These are phyloP conservation scores for Dioscorea dumetorum DNA, from an alignment of 106 monocot species.

Conservation along the genomic window DNA sequence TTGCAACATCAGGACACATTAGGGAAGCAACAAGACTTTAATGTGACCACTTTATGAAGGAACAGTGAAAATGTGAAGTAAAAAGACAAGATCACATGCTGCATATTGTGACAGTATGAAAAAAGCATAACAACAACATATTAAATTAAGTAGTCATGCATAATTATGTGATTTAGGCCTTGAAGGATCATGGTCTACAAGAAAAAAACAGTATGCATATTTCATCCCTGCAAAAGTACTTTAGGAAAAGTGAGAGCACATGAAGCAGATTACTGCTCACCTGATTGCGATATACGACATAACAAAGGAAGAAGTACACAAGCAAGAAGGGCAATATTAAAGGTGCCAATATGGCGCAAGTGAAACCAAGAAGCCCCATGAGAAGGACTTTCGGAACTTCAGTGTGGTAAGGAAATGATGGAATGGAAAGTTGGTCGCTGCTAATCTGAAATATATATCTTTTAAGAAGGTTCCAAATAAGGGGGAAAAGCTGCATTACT, in stretches of 20 bases:
- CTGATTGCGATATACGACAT: conserved; percentile 94
- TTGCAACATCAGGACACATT: no score
- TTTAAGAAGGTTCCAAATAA: conserved; percentile 61
- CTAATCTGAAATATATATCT: conserved; percentile 40
- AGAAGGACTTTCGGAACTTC: conserved; percentile 87
- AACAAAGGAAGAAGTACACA: conserved; percentile 82
- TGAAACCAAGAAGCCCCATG: conserved; percentile 89
- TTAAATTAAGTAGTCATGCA: no score
- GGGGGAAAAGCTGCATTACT: conserved; percentile 69
- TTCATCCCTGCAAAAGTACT: neutral
- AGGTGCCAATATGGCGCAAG: conserved; percentile 88
- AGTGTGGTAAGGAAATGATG: conserved; percentile 89
- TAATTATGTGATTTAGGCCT: no score
- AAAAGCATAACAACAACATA: no score
- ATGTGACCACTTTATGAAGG: no score
- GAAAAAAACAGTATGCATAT: no score
- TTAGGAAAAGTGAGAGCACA: neutral
- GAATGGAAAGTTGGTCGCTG: conserved; percentile 43
- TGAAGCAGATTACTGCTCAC: conserved; percentile 16
- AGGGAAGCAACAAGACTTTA: no score
- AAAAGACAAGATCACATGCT: no score
- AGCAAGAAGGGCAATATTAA: conserved; percentile 89
- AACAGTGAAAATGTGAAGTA: no score
- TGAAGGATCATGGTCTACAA: no score
- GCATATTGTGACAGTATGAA: no score